phyloP scores from a whole-genome alignment of 2,329 filamentous ascomycete genomes.

The Cadophora malorum region DNA sequence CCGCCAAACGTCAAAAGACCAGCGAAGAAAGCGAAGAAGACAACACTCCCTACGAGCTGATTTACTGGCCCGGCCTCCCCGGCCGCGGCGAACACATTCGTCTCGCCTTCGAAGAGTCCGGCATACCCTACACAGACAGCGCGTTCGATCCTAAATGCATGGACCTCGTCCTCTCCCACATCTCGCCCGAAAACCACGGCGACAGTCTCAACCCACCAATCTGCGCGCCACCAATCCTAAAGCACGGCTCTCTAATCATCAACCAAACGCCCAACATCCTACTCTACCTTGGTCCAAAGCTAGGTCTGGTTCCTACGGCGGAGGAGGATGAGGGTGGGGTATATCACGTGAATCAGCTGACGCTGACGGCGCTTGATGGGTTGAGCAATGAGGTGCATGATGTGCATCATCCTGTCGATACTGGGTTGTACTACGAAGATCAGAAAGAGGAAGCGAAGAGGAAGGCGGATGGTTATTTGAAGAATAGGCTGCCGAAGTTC shows the following conservation, averaged over 20 bases:
- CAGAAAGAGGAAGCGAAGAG: slow-evolving; percentile 72
- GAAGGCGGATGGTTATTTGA: slow-evolving; percentile 62
- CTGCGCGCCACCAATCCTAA: slow-evolving; percentile 71
- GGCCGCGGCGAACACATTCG: slow-evolving; percentile 79
- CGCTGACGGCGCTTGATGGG: slow-evolving; percentile 71
- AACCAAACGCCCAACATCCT: slow-evolving; percentile 77
- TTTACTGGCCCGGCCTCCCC: slow-evolving; percentile 54
- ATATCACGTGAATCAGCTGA: slow-evolving; percentile 67
- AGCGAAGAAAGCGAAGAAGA: slow-evolving; percentile 46
- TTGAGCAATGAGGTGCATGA: slow-evolving; percentile 76
- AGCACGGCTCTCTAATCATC: slow-evolving; percentile 61
- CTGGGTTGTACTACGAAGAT: slow-evolving; percentile 71
- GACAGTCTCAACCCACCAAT: slow-evolving; percentile 66
- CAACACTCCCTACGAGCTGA: slow-evolving; percentile 38
- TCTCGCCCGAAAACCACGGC: slow-evolving; percentile 52
- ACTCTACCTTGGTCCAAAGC: slow-evolving; percentile 63
- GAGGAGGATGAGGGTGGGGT: slow-evolving; percentile 51
- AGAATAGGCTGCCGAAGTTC: slow-evolving; percentile 73
- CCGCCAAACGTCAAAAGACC: slow-evolving; percentile 51
- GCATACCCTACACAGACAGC: slow-evolving; percentile 68
- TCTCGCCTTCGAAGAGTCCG: slow-evolving; percentile 72
- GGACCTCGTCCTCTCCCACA: slow-evolving; percentile 55
- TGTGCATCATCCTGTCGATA: slow-evolving; percentile 73
- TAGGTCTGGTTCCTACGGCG: slow-evolving; percentile 25
- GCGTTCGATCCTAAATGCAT: slow-evolving; percentile 60